Evolutionary conservation across 2,329 filamentous ascomycete genomes (phyloP).

Genomic region (Trichoderma semiorbis): DNA sequence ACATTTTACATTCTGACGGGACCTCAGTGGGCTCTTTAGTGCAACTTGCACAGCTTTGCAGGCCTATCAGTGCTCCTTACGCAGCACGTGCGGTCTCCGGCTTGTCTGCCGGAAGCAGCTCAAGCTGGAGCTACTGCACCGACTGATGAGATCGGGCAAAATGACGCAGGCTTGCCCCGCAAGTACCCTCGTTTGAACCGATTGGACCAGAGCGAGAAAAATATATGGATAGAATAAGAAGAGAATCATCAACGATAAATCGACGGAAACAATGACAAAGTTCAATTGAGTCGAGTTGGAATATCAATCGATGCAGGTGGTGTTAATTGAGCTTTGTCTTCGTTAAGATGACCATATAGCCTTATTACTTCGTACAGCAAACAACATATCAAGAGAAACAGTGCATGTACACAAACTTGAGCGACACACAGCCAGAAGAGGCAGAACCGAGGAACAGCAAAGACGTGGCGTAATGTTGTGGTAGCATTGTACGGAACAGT

Average conservation of each 20-base stretch:
- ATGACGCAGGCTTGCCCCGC: constrained; percentile 11
- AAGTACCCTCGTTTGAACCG: not conserved
- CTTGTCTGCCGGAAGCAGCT: not conserved
- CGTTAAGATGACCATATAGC: no score
- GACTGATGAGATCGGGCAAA: not conserved
- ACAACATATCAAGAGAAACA: not conserved
- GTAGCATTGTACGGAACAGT: no score
- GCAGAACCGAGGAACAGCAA: not conserved
- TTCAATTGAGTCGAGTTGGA: not conserved
- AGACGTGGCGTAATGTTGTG: not conserved
- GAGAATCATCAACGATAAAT: not conserved
- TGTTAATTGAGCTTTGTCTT: not conserved
- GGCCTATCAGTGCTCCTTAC: constrained; percentile 1
- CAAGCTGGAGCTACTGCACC: not conserved
- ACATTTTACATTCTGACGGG: not conserved
- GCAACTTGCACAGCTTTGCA: not conserved
- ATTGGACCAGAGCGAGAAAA: not conserved
- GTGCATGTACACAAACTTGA: no score
- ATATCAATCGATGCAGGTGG: not conserved
- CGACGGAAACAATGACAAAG: not conserved
- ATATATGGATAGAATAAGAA: not conserved
- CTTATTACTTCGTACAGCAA: not conserved
- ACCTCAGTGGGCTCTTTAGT: not conserved
- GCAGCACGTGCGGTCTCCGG: not conserved
- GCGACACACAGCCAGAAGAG: not conserved